A percentile compares a stretch with the other conserved stretches of the same genome.
Conservation (phyloP, 164 flowering plant genomes). For the Annona squamosa region DNA sequence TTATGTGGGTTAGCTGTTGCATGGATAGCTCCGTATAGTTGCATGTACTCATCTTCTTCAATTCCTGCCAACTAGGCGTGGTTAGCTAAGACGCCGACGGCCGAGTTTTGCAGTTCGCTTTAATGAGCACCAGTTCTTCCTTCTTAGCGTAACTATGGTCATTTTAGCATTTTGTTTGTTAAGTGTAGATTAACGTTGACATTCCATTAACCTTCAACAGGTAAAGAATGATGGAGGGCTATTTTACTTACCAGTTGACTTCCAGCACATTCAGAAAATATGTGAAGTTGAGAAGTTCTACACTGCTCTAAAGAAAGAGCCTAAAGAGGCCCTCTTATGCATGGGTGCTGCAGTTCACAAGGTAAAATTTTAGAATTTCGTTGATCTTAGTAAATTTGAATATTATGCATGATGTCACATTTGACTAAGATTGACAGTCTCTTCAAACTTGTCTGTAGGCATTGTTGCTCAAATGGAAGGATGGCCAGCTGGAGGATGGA, state of each 20-base stretch:
- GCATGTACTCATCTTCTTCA: background rate
- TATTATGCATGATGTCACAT: background rate
- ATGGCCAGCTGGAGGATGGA: constrained; percentile 23
- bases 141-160: background rate
- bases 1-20: too few relatives aligned
- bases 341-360: constrained; percentile 78
- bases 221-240: constrained; percentile 52
- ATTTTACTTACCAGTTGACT: constrained; percentile 49
- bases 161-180: background rate
- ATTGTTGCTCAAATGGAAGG: constrained; percentile 25
- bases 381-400: constrained; percentile 3
- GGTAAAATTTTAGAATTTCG: constrained; percentile 31
- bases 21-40: too few relatives aligned
- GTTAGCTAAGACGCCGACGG: too few relatives aligned
- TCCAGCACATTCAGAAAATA: constrained; percentile 46
- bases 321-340: constrained; percentile 67
- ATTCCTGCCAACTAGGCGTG: background rate
- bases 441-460: constrained; percentile 30
- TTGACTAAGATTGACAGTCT: background rate
- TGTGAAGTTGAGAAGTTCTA: constrained; percentile 46
- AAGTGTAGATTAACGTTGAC: background rate
- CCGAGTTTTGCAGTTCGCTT: too few relatives aligned
- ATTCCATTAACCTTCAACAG: constrained; percentile 23
- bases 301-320: constrained; percentile 39
- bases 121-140: too few relatives aligned